Conservation (phyloP, 257 asterid genomes). For the Solanum neorickii region DNA sequence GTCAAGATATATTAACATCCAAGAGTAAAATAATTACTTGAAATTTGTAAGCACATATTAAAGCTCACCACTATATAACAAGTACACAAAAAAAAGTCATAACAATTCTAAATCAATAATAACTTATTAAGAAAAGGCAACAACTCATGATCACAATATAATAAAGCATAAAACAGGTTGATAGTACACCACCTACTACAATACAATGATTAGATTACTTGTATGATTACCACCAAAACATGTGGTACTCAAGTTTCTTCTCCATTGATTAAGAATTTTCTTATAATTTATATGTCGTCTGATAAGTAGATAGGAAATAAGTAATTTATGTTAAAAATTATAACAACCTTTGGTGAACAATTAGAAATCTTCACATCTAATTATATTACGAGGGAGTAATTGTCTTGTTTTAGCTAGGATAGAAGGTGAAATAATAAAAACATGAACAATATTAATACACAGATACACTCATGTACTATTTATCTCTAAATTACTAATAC, state of each 20-base stretch:
- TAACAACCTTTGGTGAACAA: rapidly evolving
- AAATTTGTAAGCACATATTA: background rate
- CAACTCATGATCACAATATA: background rate
- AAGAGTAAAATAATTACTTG: background rate
- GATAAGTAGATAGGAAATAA: background rate
- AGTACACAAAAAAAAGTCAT: background rate
- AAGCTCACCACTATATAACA: background rate
- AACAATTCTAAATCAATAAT: background rate
- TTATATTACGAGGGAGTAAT: too few relatives aligned
- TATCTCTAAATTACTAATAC: too few relatives aligned
- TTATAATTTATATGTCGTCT: background rate
- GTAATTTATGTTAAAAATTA: too few relatives aligned
- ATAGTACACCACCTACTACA: background rate
- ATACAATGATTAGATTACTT: background rate
- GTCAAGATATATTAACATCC: background rate
- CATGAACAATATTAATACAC: too few relatives aligned
- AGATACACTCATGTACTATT: too few relatives aligned
- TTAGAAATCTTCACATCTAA: background rate
- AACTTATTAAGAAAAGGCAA: background rate
- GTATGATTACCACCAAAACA: background rate
- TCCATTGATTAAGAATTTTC: background rate
- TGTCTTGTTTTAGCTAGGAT: too few relatives aligned
- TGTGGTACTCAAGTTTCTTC: background rate
- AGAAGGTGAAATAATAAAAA: too few relatives aligned
- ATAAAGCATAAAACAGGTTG: background rate